Conservation (phyloP, 345 rosid species). For the Trapa bicornis region DNA sequence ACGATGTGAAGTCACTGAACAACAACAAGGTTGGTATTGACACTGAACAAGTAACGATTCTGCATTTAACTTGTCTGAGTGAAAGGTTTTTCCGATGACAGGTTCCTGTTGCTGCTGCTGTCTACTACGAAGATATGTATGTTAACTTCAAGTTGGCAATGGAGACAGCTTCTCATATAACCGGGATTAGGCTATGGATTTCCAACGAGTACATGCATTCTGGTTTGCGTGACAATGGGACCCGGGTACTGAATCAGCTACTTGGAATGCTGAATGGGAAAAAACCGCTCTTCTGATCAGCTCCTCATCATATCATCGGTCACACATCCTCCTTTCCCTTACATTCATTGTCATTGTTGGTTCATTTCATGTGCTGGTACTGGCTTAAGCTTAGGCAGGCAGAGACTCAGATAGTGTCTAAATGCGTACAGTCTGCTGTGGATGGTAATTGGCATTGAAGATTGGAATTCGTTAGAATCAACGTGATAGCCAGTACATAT, state of each 20-base stretch:
- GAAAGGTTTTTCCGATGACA: slow-evolving; percentile 13
- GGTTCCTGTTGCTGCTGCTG: slow-evolving; percentile 90
- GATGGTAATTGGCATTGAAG: neutral
- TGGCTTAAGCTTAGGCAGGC: neutral
- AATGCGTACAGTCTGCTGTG: neutral
- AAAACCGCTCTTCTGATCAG: slow-evolving; percentile 50
- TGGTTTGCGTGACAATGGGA: slow-evolving; percentile 73
- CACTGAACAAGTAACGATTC: neutral
- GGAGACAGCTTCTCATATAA: slow-evolving; percentile 67
- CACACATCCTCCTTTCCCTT: neutral
- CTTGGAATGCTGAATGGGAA: slow-evolving; percentile 74
- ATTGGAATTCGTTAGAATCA: neutral
- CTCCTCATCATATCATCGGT: neutral
- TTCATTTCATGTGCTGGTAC: neutral
- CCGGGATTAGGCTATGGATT: slow-evolving; percentile 68
- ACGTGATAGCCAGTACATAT: no score
- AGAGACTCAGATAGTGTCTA: neutral
- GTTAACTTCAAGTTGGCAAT: slow-evolving; percentile 67
- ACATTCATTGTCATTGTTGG: neutral
- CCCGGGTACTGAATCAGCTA: slow-evolving; percentile 63
- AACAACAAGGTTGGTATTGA: slow-evolving; percentile 42
- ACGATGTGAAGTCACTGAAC: slow-evolving; percentile 32
- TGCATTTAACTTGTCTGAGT: neutral
- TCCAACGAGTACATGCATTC: slow-evolving; percentile 91
- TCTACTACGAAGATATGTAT: slow-evolving; percentile 78